These are phyloP conservation scores for Sclerotinia minor DNA, from an alignment of 2,329 filamentous ascomycete genomes.

Conservation along the genomic window DNA sequence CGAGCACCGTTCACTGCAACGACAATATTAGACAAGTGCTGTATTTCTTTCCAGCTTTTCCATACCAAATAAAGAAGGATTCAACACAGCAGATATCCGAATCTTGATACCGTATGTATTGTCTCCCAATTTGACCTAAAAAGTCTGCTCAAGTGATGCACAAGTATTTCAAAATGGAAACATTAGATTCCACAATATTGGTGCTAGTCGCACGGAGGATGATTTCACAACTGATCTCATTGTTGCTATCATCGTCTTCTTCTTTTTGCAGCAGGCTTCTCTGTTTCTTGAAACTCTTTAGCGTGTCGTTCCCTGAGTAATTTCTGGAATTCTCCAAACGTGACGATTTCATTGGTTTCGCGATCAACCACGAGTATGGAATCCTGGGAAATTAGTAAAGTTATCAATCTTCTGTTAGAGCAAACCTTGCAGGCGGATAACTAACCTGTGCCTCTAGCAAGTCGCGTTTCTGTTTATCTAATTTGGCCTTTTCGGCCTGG, in stretches of 20 bases:
- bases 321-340: not conserved
- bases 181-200: not conserved
- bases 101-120: too few species aligned
- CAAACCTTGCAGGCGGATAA: not conserved
- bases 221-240: too few species aligned
- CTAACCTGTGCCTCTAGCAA: not conserved
- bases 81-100: too few species aligned
- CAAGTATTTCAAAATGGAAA: too few species aligned
- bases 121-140: too few species aligned
- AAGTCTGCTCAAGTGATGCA: too few species aligned
- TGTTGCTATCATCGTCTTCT: not conserved
- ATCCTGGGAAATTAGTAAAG: constrained; percentile 2
- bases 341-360: constrained; percentile 1
- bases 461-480: not conserved
- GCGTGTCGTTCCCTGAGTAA: not conserved
- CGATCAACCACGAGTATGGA: constrained; percentile 6
- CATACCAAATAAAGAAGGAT: too few species aligned
- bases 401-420: not conserved
- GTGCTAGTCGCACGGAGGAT: not conserved
- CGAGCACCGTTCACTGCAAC: too few species aligned
- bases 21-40: too few species aligned
- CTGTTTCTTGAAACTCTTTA: not conserved
- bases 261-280: not conserved
- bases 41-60: too few species aligned
- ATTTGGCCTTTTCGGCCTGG: not conserved